Conservation (phyloP, 176 grass and related monocot species). For the Poa pratensis region DNA sequence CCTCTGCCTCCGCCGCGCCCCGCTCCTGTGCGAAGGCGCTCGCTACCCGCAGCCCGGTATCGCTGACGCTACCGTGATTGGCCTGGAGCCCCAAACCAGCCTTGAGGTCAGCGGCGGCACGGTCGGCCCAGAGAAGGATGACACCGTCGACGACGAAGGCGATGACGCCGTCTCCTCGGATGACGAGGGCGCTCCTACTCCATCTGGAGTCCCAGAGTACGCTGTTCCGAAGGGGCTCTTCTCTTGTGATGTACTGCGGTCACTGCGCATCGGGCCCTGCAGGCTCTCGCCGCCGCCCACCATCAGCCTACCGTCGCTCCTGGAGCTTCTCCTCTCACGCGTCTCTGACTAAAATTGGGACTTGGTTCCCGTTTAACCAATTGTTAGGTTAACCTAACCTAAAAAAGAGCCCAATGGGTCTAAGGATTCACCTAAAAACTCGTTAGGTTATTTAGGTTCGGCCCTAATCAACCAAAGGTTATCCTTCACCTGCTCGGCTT, state of each 20-base stretch:
- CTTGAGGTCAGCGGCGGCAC: not conserved
- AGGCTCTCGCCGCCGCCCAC: not conserved
- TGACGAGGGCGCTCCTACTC: not conserved
- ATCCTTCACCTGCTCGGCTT: too few species aligned
- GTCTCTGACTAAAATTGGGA: not conserved
- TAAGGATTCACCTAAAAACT: too few species aligned
- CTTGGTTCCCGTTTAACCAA: too few species aligned
- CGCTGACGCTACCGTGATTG: not conserved
- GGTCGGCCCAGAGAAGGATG: not conserved
- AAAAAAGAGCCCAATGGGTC: too few species aligned
- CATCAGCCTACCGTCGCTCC: not conserved
- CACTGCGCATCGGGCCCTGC: not conserved
- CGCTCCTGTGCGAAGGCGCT: not conserved
- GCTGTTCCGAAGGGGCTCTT: not conserved
- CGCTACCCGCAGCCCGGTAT: not conserved
- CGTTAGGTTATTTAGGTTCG: too few species aligned
- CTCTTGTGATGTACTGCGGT: not conserved
- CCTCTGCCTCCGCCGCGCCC: not conserved
- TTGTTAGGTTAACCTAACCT: too few species aligned
- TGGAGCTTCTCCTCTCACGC: not conserved
- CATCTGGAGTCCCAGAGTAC: not conserved
- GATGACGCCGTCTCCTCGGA: not conserved
- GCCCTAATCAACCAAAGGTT: too few species aligned
- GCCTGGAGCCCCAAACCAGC: not conserved
- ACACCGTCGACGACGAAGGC: not conserved